These are phyloP conservation scores for Lactifluus volemus DNA, from an alignment of 768 basidiomycete species.

Conservation along the genomic window DNA sequence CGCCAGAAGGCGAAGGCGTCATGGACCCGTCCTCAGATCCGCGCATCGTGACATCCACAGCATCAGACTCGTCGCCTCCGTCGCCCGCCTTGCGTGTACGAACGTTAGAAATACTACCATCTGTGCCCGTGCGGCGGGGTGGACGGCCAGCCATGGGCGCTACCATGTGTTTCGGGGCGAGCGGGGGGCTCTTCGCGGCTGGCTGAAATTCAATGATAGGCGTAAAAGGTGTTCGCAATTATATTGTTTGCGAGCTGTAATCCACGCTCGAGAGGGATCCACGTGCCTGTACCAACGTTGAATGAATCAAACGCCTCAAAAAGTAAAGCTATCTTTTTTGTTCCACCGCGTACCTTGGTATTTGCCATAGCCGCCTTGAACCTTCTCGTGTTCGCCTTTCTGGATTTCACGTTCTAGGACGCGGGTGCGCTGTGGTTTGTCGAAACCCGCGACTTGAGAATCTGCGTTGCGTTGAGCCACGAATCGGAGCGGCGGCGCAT, in stretches of 20 bases:
- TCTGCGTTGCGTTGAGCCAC: slow-evolving; percentile 99
- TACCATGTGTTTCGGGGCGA: slow-evolving; percentile 93
- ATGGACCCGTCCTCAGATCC: slow-evolving; percentile 84
- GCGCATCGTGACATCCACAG: slow-evolving; percentile 51
- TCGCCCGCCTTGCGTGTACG: slow-evolving; percentile 48
- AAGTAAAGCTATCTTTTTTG: no score
- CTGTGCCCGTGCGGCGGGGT: slow-evolving; percentile 24
- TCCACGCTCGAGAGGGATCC: slow-evolving; percentile 94
- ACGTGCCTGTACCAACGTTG: slow-evolving; percentile 61
- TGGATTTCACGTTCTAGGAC: slow-evolving; percentile 97
- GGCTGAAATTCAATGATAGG: slow-evolving; percentile 91
- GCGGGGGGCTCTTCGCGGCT: slow-evolving; percentile 81
- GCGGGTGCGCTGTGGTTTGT: slow-evolving; percentile 96
- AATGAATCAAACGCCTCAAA: background rate
- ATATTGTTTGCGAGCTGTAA: slow-evolving; percentile 84
- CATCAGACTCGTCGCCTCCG: slow-evolving; percentile 42
- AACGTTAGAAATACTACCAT: slow-evolving; percentile 24
- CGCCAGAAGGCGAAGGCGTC: slow-evolving; percentile 83
- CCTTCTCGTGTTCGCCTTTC: slow-evolving; percentile 98
- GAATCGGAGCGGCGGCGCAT: slow-evolving; percentile 95
- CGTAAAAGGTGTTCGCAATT: slow-evolving; percentile 80
- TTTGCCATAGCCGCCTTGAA: slow-evolving; percentile 98
- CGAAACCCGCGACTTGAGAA: slow-evolving; percentile 97
- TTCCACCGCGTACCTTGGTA: slow-evolving; percentile 68
- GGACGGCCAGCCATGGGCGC: slow-evolving; percentile 50